These are phyloP conservation scores for Tetracladium maxilliforme DNA, from an alignment of 2,329 filamentous ascomycete genomes.

Conservation along the genomic window DNA sequence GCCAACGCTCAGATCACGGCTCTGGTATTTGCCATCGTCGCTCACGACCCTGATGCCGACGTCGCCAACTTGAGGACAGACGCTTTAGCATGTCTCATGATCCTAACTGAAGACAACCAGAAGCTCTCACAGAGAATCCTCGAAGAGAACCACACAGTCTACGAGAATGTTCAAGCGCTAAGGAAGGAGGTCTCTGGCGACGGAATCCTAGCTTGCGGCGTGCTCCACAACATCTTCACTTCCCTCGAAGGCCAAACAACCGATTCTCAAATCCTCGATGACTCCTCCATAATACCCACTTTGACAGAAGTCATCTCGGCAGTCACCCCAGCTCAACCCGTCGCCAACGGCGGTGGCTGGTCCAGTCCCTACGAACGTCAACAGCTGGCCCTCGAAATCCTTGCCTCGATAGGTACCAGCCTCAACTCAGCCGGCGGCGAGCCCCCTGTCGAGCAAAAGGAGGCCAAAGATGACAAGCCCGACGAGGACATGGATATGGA, in stretches of 20 bases:
- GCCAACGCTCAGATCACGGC: conserved; percentile 10
- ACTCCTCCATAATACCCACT: neutral
- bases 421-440: conserved; percentile 19
- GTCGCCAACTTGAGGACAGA: conserved; percentile 32
- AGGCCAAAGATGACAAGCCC: conserved; percentile 3
- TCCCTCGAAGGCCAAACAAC: conserved; percentile 18
- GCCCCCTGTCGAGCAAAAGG: conserved; percentile 17
- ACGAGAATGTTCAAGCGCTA: no score
- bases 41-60: conserved; percentile 8
- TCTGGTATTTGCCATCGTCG: conserved; percentile 8
- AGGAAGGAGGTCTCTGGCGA: no score
- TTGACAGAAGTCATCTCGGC: no score
- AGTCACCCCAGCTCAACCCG: no score
- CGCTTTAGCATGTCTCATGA: conserved; percentile 37
- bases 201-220: conserved; percentile 41
- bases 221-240: conserved; percentile 47
- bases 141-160: no score
- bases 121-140: conserved; percentile 36
- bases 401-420: conserved; percentile 48
- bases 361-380: conserved; percentile 27
- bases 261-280: neutral
- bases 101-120: conserved; percentile 44
- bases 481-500: conserved; percentile 15
- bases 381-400: conserved; percentile 43
- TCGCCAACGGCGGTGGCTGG: conserved; percentile 19